Base-by-base conservation (phyloP, 176 grass and related monocot species). In the Oryza brachyantha region DNA sequence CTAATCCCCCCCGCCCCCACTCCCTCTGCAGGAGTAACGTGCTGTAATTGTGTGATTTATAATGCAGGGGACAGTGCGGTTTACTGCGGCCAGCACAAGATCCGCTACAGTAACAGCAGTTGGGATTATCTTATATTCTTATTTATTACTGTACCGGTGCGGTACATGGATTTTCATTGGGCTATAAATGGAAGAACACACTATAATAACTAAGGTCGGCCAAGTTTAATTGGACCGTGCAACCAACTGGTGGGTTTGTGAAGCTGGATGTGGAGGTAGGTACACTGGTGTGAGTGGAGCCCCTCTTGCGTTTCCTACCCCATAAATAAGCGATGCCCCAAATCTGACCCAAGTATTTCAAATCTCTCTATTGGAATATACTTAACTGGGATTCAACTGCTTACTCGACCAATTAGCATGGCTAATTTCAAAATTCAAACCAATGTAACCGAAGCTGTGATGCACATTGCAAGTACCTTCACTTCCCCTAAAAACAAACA, bases 161-260 rank as follows among this genome's bases (percentile, higher is more conserved):
- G 6, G 71, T 69, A 70, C 80, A 32, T 21, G 68, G 12, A 31
- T 22, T 68, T 68, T 83, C 38, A 74, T 67, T 24, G 32, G 32
- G 36, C 27, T 68, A 75, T 80, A 25, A 84, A 84, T 70, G 70
- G 16, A 41, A 31, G 50, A 48, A 31, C 48, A 43, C 6, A 24
- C 22, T 72, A 61, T 58, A 72, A 39, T 79, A 68, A 62, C 63
- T 62, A 39, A 19, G 61, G 68, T 68, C 80, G 86, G 61, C 35
- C 35, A 16, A 19, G 68, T 68, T 66, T 68, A 79, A 31, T 82
- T 58, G 72, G 65, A 43, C 68, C 36, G 45, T 40, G 46, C 40
- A 17, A 55, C 32, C 61, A 25, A 74, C 35, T 46, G 10, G 1
- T 40, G 39, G 17, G 35, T 32, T 29, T 7, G 24, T 7, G 38